phyloP scores from a whole-genome alignment of 306 rosid genomes.

The Inga oerstediana region DNA sequence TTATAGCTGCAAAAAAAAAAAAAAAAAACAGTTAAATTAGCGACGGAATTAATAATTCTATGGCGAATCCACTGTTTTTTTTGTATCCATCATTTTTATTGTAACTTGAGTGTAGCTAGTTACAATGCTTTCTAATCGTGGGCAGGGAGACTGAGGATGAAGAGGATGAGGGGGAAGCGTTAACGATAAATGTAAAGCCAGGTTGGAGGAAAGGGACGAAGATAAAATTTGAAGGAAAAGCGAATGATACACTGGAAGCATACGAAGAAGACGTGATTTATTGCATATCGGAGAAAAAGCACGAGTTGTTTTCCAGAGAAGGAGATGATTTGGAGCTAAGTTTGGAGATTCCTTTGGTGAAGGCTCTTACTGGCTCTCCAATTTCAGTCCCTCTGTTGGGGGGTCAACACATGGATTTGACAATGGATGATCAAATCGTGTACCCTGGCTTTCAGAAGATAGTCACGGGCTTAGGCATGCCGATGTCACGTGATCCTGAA shows the following conservation, averaged over 20 bases:
- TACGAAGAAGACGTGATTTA: conserved; percentile 59
- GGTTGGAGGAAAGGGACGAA: conserved; percentile 93
- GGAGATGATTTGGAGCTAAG: conserved; percentile 76
- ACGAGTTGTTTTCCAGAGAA: conserved; percentile 62
- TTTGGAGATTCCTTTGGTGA: conserved; percentile 55
- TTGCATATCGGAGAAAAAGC: conserved; percentile 60
- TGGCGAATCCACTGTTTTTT: too few relatives aligned
- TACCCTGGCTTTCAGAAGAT: conserved; percentile 60
- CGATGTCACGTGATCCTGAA: conserved; percentile 44
- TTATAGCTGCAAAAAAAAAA: too few relatives aligned
- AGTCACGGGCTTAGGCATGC: conserved; percentile 73
- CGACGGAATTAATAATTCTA: too few relatives aligned
- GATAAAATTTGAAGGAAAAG: conserved; percentile 81
- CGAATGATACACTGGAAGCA: conserved; percentile 52
- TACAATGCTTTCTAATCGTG: neutral
- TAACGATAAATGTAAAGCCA: conserved; percentile 72
- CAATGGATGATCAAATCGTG: conserved; percentile 48
- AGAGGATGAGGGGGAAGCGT: conserved; percentile 75
- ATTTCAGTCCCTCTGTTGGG: conserved; percentile 69
- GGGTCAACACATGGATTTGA: conserved; percentile 57
- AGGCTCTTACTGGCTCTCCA: conserved; percentile 74
- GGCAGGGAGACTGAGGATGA: conserved; percentile 54
- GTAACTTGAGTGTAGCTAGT: neutral
- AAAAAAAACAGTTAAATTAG: too few relatives aligned
- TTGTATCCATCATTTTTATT: too few relatives aligned